Percentiles rank a stretch among this genome's conserved stretches.
phyloP scores from a whole-genome alignment of 306 rosid genomes.

The Herpetospermum pedunculosum region DNA sequence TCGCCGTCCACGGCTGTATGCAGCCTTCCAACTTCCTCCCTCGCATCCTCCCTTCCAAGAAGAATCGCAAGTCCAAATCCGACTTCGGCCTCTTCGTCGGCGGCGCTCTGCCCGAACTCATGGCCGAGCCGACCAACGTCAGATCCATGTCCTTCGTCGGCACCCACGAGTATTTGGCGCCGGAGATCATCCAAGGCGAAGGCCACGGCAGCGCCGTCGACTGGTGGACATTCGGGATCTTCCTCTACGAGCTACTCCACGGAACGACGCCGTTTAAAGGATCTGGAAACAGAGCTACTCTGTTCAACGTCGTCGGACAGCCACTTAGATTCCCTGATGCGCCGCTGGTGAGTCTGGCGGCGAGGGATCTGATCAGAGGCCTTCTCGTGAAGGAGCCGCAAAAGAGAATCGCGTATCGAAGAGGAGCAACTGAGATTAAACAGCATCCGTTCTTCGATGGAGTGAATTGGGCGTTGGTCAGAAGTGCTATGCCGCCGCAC shows the following conservation, averaged over 20 bases:
- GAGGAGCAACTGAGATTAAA: conserved; percentile 13
- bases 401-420: background rate
- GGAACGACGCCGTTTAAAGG: conserved; percentile 50
- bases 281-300: conserved; percentile 10
- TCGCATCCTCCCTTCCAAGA: conserved; percentile 23
- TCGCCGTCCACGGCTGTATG: conserved; percentile 24
- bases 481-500: conserved; percentile 12
- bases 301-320: conserved; percentile 10
- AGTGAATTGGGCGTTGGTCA: conserved; percentile 10
- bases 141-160: conserved; percentile 45
- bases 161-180: conserved; percentile 45
- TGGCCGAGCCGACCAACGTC: conserved; percentile 43
- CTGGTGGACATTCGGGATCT: conserved; percentile 52
- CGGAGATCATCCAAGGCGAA: conserved; percentile 44
- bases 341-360: background rate
- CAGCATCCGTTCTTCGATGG: conserved; percentile 15
- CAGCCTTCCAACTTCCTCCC: conserved; percentile 42
- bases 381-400: conserved; percentile 8
- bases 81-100: conserved; percentile 19
- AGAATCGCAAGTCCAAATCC: conserved; percentile 22
- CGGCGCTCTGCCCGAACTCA: conserved; percentile 32
- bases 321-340: conserved; percentile 1
- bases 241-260: conserved; percentile 33
- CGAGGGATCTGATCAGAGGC: conserved; percentile 8
- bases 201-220: conserved; percentile 56